Conservation (phyloP, 805 yeast genomes). For the Kuraishia hungarica region DNA sequence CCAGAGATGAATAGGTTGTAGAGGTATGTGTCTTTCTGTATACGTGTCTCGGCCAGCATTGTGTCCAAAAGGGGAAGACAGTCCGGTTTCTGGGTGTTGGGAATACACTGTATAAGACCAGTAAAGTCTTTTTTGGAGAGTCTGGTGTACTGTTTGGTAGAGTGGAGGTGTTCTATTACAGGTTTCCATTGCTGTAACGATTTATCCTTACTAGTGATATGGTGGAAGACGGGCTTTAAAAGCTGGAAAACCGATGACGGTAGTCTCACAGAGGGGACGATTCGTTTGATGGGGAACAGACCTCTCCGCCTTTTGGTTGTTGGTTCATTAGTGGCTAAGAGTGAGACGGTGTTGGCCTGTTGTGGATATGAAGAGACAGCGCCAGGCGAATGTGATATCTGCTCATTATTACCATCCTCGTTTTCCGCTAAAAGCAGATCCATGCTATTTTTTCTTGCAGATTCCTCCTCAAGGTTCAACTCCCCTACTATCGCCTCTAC, state of each 20-base stretch:
- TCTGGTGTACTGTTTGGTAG: conserved; percentile 26
- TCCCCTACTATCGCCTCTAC: conserved; percentile 20
- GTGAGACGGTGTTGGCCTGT: too few relatives aligned
- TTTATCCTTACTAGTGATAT: conserved; percentile 29
- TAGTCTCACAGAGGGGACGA: background rate
- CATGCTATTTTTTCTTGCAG: conserved; percentile 9
- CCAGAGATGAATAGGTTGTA: conserved; percentile 28
- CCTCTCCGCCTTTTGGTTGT: background rate
- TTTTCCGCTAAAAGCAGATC: conserved; percentile 4
- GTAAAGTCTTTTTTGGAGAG: conserved; percentile 25
- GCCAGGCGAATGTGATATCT: too few relatives aligned
- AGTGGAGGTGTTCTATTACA: conserved; percentile 22
- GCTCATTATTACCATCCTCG: background rate
- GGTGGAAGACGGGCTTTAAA: conserved; percentile 13
- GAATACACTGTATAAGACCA: conserved; percentile 30
- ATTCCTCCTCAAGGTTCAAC: conserved; percentile 10
- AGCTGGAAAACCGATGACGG: conserved; percentile 12
- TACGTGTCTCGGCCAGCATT: conserved; percentile 26
- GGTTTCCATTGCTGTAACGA: conserved; percentile 38
- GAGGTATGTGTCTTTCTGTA: conserved; percentile 23
- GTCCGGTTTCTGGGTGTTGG: conserved; percentile 24
- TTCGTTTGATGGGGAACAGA: background rate
- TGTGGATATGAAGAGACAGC: too few relatives aligned
- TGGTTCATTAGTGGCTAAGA: too few relatives aligned
- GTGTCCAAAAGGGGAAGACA: conserved; percentile 28